Conservation (phyloP, 768 basidiomycete species). For the Hypsizygus marmoreus region DNA sequence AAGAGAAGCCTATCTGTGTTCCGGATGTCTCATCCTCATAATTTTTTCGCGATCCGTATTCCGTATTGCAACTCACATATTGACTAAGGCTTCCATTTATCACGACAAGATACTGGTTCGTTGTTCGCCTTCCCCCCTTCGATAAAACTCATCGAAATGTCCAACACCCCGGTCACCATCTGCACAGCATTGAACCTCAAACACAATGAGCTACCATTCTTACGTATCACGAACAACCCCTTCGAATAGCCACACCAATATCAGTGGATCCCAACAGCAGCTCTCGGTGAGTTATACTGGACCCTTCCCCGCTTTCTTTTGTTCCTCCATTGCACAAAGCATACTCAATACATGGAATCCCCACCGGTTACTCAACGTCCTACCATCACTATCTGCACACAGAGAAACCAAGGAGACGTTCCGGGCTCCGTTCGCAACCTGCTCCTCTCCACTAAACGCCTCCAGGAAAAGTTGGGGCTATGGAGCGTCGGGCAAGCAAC, state of each 20-base stretch:
- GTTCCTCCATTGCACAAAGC: background rate
- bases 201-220: slow-evolving; percentile 14
- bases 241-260: slow-evolving; percentile 13
- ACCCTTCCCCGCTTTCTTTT: background rate
- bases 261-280: slow-evolving; percentile 9
- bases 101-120: background rate
- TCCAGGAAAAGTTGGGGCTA: slow-evolving; percentile 69
- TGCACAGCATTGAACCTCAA: slow-evolving; percentile 17
- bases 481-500: slow-evolving; percentile 66
- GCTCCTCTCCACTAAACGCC: slow-evolving; percentile 78
- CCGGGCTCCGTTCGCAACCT: slow-evolving; percentile 64
- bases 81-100: background rate
- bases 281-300: slow-evolving; percentile 13
- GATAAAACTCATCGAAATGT: background rate
- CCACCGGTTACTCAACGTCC: slow-evolving; percentile 17
- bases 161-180: slow-evolving; percentile 7
- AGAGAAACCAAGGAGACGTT: slow-evolving; percentile 46
- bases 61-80: background rate
- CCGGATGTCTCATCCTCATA: slow-evolving; percentile 11
- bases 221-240: slow-evolving; percentile 4
- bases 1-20: slow-evolving; percentile 2
- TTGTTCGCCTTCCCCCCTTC: background rate
- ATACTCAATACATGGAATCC: background rate
- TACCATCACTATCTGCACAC: slow-evolving; percentile 21
- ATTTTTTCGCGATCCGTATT: slow-evolving; percentile 2